Percentiles rank a stretch among this genome's conserved stretches.
These are phyloP conservation scores for Xanthoconium separans DNA, from an alignment of 1,284 basidiomycete species.

Conservation along the genomic window DNA sequence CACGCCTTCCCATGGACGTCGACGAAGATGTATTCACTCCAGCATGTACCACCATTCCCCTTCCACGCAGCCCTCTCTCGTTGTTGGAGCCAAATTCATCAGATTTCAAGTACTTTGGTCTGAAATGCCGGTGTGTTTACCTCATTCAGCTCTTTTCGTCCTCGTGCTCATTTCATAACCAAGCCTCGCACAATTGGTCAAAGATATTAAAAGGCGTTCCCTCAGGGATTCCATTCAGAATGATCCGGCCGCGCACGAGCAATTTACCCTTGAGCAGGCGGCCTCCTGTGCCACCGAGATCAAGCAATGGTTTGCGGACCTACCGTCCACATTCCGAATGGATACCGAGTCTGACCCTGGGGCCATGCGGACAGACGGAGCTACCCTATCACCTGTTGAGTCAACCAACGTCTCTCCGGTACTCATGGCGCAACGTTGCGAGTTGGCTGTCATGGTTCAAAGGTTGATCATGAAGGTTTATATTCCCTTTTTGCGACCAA, in stretches of 20 bases:
- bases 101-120: slow-evolving; percentile 42
- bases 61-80: slow-evolving; percentile 32
- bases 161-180: slow-evolving; percentile 7
- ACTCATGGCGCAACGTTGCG: slow-evolving; percentile 52
- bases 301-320: slow-evolving; percentile 48
- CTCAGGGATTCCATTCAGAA: slow-evolving; percentile 38
- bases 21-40: slow-evolving; percentile 53
- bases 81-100: slow-evolving; percentile 28
- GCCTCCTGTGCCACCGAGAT: slow-evolving; percentile 55
- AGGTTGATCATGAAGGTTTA: slow-evolving; percentile 62
- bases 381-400: slow-evolving; percentile 8
- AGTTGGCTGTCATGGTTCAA: slow-evolving; percentile 58
- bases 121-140: slow-evolving; percentile 46
- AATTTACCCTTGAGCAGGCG: slow-evolving; percentile 57
- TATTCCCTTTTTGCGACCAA: slow-evolving; percentile 57
- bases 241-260: slow-evolving; percentile 29
- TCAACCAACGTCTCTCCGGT: slow-evolving; percentile 29
- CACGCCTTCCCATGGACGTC: slow-evolving; percentile 40
- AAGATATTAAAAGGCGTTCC: slow-evolving; percentile 46
- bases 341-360: slow-evolving; percentile 34
- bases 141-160: not conserved
- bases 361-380: slow-evolving; percentile 13
- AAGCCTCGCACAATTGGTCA: slow-evolving; percentile 49
- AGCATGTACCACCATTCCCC: slow-evolving; percentile 43
- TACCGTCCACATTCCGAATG: slow-evolving; percentile 45